These are phyloP conservation scores for Salicornia ramosissima DNA, from an alignment of 148 eudicot species.

Conservation along the genomic window DNA sequence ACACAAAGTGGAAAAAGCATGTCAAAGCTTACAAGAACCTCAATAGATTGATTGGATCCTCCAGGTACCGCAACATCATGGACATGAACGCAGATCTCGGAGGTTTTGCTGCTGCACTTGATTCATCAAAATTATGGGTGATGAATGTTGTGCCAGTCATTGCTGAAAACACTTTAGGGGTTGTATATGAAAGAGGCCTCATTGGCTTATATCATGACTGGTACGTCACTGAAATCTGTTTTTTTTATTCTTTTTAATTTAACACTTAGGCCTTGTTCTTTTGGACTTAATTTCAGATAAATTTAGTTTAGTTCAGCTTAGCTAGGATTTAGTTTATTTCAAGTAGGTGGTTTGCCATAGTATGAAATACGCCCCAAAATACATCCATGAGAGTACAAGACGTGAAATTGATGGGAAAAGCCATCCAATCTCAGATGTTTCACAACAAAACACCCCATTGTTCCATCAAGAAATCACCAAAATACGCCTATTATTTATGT, in stretches of 20 bases:
- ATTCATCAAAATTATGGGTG: slow-evolving; percentile 68
- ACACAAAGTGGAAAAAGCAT: slow-evolving; percentile 58
- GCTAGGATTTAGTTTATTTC: too few relatives aligned
- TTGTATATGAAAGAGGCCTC: slow-evolving; percentile 73
- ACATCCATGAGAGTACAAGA: too few relatives aligned
- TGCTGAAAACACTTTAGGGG: slow-evolving; percentile 63
- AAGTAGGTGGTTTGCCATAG: too few relatives aligned
- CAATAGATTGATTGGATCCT: slow-evolving; percentile 44
- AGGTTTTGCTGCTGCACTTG: slow-evolving; percentile 75
- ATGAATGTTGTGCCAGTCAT: slow-evolving; percentile 77
- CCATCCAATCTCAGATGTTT: too few relatives aligned
- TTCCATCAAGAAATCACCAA: too few relatives aligned
- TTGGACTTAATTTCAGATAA: too few relatives aligned
- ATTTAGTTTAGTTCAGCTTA: too few relatives aligned
- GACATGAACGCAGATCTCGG: slow-evolving; percentile 86
- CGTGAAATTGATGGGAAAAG: too few relatives aligned
- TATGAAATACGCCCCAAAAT: too few relatives aligned
- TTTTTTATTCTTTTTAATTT: not conserved
- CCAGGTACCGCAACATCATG: slow-evolving; percentile 72
- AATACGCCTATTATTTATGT: too few relatives aligned
- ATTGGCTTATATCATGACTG: slow-evolving; percentile 84
- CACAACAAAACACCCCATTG: too few relatives aligned
- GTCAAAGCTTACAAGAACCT: slow-evolving; percentile 54
- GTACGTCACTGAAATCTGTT: slow-evolving; percentile 27
- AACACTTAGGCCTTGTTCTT: not conserved